Percentiles rank a stretch among this genome's conserved stretches.
Evolutionary conservation across 495 filamentous ascomycete genomes (phyloP).

Genomic region (Jackrogersella minutella): DNA sequence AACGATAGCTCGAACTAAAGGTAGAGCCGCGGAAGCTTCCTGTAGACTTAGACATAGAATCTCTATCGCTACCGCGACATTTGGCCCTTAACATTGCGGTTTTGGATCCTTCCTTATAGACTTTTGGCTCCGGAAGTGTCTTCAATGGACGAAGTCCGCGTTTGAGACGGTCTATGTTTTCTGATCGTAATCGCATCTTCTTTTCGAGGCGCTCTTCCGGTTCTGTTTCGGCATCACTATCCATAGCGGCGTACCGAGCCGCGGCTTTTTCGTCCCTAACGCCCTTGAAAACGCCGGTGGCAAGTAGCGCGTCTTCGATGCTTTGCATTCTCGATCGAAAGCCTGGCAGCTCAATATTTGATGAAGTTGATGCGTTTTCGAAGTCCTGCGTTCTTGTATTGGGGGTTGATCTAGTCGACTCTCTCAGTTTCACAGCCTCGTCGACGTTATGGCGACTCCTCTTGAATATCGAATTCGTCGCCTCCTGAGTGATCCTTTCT

Average conservation of each 20-base stretch:
- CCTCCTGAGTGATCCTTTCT: slow-evolving; percentile 33
- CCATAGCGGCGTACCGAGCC: slow-evolving; percentile 42
- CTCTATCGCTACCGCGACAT: slow-evolving; percentile 24
- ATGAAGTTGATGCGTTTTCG: slow-evolving; percentile 41
- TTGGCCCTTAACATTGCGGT: slow-evolving; percentile 40
- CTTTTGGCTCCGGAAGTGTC: slow-evolving; percentile 28
- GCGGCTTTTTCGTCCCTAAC: slow-evolving; percentile 48
- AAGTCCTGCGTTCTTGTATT: slow-evolving; percentile 13
- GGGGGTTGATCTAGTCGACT: slow-evolving; percentile 23
- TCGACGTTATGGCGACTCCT: slow-evolving; percentile 21
- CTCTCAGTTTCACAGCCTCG: slow-evolving; percentile 25
- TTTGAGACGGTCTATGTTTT: slow-evolving; percentile 37
- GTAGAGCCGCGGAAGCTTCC: slow-evolving; percentile 42
- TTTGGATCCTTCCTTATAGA: slow-evolving; percentile 38
- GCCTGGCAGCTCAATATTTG: slow-evolving; percentile 2
- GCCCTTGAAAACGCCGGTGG: slow-evolving; percentile 52
- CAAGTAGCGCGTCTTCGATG: slow-evolving; percentile 53
- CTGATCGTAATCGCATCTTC: slow-evolving; percentile 30
- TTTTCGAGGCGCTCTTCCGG: slow-evolving; percentile 3
- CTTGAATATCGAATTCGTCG: slow-evolving; percentile 31
- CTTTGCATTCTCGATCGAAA: slow-evolving; percentile 13
- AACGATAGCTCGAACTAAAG: slow-evolving; percentile 45
- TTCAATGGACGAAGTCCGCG: slow-evolving; percentile 39
- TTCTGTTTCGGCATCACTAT: slow-evolving; percentile 10
- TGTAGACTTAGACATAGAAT: slow-evolving; percentile 39